A percentile compares a stretch with the other conserved stretches of the same genome.
These are phyloP conservation scores for Leishmania guyanensis DNA, from an alignment of 208 protist species.

Conservation along the genomic window DNA sequence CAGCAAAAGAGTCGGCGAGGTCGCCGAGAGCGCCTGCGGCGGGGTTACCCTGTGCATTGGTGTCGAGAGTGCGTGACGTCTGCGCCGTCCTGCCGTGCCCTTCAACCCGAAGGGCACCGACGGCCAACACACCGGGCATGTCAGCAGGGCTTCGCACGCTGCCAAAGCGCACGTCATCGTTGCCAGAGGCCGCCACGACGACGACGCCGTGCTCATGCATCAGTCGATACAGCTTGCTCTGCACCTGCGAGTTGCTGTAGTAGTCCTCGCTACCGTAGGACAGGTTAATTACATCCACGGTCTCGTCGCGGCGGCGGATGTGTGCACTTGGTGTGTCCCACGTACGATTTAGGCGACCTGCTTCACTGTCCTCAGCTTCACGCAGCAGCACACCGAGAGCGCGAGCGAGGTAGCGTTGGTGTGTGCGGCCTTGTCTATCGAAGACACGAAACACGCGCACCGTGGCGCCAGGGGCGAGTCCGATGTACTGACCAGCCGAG, in stretches of 20 bases:
- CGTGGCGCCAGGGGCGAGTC: slow-evolving; percentile 93
- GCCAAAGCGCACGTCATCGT: slow-evolving; percentile 94
- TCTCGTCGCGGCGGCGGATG: slow-evolving; percentile 21
- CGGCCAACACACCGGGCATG: slow-evolving; percentile 94
- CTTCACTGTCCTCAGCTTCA: slow-evolving; percentile 14
- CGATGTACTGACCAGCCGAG: slow-evolving; percentile 41
- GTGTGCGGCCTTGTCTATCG: slow-evolving; percentile 75
- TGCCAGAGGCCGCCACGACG: slow-evolving; percentile 97
- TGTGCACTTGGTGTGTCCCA: not conserved
- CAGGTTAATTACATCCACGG: slow-evolving; percentile 92
- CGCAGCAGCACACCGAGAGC: slow-evolving; percentile 73
- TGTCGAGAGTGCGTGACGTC: not conserved
- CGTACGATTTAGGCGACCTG: not conserved
- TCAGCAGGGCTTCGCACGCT: slow-evolving; percentile 97
- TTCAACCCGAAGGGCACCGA: slow-evolving; percentile 68
- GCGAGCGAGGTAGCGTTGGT: slow-evolving; percentile 94
- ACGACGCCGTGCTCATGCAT: slow-evolving; percentile 93
- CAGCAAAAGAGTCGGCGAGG: not conserved
- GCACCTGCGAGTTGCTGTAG: slow-evolving; percentile 74
- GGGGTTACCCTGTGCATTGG: not conserved
- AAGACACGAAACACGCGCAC: slow-evolving; percentile 96
- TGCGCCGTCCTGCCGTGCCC: not conserved
- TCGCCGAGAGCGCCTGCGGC: not conserved
- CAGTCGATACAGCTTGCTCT: slow-evolving; percentile 26
- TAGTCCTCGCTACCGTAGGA: slow-evolving; percentile 97